A percentile compares a stretch with the other conserved stretches of the same genome.
Conservation (phyloP, 306 rosid genomes). For the Rubus idaeus region DNA sequence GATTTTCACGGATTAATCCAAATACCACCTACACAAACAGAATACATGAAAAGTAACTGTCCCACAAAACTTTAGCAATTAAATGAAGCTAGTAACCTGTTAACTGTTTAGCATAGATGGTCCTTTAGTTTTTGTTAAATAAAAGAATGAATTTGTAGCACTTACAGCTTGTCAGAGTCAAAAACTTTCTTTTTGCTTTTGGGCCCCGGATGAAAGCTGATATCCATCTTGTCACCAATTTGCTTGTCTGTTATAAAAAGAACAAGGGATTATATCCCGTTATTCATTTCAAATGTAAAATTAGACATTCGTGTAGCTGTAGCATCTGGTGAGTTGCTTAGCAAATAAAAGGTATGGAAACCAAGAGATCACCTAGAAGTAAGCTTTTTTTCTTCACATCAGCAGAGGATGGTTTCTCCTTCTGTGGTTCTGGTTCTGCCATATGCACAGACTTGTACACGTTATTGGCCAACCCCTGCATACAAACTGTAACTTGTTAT, state of each 20-base stretch:
- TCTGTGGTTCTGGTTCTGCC: slow-evolving; percentile 48
- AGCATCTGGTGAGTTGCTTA: too few relatives aligned
- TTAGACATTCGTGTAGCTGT: background rate
- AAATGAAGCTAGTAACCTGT: background rate
- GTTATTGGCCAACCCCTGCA: slow-evolving; percentile 15
- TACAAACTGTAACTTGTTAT: slow-evolving; percentile 23
- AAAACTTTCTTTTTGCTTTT: slow-evolving; percentile 68
- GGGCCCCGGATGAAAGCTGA: slow-evolving; percentile 44
- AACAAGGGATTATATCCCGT: slow-evolving; percentile 2
- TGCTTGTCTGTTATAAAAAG: slow-evolving; percentile 57
- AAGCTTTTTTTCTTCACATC: slow-evolving; percentile 50
- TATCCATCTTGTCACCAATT: too few relatives aligned
- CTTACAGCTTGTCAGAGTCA: slow-evolving; percentile 79
- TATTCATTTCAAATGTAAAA: background rate
- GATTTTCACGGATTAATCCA: background rate
- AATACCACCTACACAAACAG: background rate
- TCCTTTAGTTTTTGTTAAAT: slow-evolving; percentile 13
- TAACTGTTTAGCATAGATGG: background rate
- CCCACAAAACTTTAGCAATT: background rate
- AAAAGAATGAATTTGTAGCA: background rate
- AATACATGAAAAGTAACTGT: background rate
- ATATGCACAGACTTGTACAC: slow-evolving; percentile 38
- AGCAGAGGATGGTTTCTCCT: slow-evolving; percentile 51
- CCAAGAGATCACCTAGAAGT: slow-evolving; percentile 50
- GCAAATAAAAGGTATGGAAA: slow-evolving; percentile 25